A percentile compares a stretch with the other conserved stretches of the same genome.
Evolutionary conservation across 257 asterid species (phyloP).

Genomic region (Nicotiana otophora): DNA sequence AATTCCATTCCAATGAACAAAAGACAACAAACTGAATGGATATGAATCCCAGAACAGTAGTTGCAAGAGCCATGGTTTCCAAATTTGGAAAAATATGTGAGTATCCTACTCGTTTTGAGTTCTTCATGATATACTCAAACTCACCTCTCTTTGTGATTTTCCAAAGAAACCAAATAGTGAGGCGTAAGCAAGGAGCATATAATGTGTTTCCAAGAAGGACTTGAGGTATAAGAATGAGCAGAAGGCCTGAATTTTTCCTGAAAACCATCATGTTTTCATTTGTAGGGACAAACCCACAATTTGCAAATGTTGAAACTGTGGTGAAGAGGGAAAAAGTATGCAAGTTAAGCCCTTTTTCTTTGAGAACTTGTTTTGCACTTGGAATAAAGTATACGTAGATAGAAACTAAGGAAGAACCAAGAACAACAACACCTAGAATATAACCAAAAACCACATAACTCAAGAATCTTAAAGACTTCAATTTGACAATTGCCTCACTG

Average conservation of each 20-base stretch:
- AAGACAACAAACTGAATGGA: slow-evolving; percentile 24
- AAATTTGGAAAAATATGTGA: slow-evolving; percentile 21
- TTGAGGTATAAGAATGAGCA: slow-evolving; percentile 39
- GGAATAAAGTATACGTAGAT: slow-evolving; percentile 19
- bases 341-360: slow-evolving; percentile 21
- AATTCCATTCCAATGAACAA: slow-evolving; percentile 37
- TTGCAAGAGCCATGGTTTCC: slow-evolving; percentile 10
- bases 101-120: slow-evolving; percentile 28
- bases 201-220: slow-evolving; percentile 51
- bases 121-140: slow-evolving; percentile 20
- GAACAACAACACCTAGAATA: slow-evolving; percentile 18
- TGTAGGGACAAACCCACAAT: slow-evolving; percentile 52
- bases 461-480: slow-evolving; percentile 12
- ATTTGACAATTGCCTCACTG: neutral
- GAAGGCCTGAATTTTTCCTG: slow-evolving; percentile 36
- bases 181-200: slow-evolving; percentile 31
- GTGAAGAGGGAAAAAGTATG: slow-evolving; percentile 30
- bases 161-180: slow-evolving; percentile 13
- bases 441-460: slow-evolving; percentile 19
- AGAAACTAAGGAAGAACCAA: slow-evolving; percentile 22
- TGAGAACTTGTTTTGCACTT: slow-evolving; percentile 26
- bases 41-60: slow-evolving; percentile 32
- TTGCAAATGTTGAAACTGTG: slow-evolving; percentile 42
- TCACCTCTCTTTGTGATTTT: slow-evolving; percentile 20
- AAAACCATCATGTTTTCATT: slow-evolving; percentile 51